phyloP scores from a whole-genome alignment of 306 rosid genomes.

The Comarum palustre region DNA sequence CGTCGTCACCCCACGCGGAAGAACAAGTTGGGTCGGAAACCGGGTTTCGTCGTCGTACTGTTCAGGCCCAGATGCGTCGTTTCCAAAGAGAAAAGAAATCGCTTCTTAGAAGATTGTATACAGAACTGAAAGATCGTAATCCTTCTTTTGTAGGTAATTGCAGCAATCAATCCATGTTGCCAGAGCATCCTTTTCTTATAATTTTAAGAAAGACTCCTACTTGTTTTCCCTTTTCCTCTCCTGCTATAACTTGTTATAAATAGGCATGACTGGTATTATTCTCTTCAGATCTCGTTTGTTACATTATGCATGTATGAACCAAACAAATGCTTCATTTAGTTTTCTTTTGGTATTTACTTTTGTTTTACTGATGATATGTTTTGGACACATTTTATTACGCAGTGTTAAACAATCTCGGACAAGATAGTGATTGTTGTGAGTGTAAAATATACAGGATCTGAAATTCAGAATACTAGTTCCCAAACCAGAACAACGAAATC shows the following conservation, averaged over 20 bases:
- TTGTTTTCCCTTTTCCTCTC: neutral
- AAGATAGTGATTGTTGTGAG: neutral
- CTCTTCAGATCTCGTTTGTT: neutral
- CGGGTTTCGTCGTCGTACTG: no score
- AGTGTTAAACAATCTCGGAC: neutral
- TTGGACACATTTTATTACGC: neutral
- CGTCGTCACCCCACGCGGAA: no score
- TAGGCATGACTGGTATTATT: neutral
- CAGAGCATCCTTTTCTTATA: neutral
- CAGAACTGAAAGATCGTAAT: conserved; percentile 32
- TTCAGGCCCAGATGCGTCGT: no score
- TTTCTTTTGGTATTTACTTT: neutral
- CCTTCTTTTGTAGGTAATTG: neutral
- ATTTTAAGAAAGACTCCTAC: neutral
- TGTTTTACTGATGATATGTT: neutral
- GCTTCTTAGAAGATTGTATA: conserved; percentile 47
- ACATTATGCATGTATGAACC: neutral
- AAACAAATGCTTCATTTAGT: neutral
- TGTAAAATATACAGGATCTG: neutral
- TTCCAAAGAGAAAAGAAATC: conserved; percentile 36
- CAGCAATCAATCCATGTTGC: neutral
- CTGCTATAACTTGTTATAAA: neutral
- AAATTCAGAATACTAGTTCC: neutral
- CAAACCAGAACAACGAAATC: neutral
- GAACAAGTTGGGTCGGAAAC: no score